These are phyloP conservation scores for Cyanidioschyzon merolae DNA, from an alignment of 23 red algal species.

Conservation along the genomic window DNA sequence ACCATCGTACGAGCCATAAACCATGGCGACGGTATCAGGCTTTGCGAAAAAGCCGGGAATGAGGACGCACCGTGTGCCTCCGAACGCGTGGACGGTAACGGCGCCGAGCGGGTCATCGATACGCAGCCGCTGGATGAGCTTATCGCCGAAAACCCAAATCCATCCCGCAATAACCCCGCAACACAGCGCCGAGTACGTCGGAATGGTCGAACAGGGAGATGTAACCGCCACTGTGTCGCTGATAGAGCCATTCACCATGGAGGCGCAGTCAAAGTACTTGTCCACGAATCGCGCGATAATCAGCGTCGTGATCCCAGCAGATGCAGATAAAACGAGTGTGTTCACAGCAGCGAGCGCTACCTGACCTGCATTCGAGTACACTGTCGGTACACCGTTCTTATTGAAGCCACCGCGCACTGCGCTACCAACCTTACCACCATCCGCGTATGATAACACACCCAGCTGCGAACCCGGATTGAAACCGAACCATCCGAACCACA, in stretches of 20 bases:
- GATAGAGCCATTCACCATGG: constrained; percentile 61
- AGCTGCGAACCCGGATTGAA: constrained; percentile 83
- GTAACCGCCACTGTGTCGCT: constrained; percentile 75
- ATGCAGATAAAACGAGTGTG: constrained; percentile 21
- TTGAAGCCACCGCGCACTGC: too few relatives aligned
- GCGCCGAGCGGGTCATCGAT: constrained; percentile 92
- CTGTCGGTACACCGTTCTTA: too few relatives aligned
- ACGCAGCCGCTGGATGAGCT: constrained; percentile 34
- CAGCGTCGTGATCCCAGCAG: constrained; percentile 44
- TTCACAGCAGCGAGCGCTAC: constrained; percentile 7
- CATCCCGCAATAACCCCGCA: constrained; percentile 53
- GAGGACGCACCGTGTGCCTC: constrained; percentile 63
- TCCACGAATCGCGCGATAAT: constrained; percentile 42
- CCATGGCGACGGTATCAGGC: constrained; percentile 11
- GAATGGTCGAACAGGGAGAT: constrained; percentile 54
- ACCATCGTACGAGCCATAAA: constrained; percentile 29
- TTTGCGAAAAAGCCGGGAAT: constrained; percentile 52
- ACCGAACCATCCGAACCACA: constrained; percentile 97
- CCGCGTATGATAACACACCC: constrained; percentile 15
- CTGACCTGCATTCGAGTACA: not conserved
- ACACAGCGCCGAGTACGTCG: constrained; percentile 47
- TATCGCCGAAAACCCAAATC: constrained; percentile 45
- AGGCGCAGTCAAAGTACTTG: constrained; percentile 50
- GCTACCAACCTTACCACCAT: constrained; percentile 15
- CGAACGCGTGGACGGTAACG: constrained; percentile 58